Evolutionary conservation across 306 rosid genomes (phyloP).

Genomic region (Medicago arabica): DNA sequence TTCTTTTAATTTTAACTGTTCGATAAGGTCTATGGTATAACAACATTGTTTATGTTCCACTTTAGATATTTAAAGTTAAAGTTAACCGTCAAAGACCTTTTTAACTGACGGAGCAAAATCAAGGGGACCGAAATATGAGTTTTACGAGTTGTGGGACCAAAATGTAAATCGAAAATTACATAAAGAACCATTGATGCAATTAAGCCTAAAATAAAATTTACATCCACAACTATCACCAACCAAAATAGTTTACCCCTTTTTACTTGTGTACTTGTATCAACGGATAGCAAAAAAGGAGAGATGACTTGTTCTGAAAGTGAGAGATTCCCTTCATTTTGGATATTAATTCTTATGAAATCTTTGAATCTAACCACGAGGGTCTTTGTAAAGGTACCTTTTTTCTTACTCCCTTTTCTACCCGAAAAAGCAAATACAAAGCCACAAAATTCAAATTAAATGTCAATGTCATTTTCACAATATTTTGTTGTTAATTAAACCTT

Average conservation of each 20-base stretch:
- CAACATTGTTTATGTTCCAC: too few relatives aligned
- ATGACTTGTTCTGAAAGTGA: constrained; percentile 1
- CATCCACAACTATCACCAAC: constrained; percentile 7
- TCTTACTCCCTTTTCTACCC: background rate
- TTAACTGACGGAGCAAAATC: too few relatives aligned
- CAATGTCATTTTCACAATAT: constrained; percentile 19
- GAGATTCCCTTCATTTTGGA: constrained; percentile 25
- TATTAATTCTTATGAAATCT: background rate
- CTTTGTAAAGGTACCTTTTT: constrained; percentile 27
- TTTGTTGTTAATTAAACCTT: constrained; percentile 22
- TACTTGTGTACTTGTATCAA: too few relatives aligned
- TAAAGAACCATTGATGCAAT: too few relatives aligned
- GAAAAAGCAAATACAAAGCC: background rate
- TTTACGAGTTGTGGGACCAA: too few relatives aligned
- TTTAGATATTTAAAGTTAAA: too few relatives aligned
- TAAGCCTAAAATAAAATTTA: background rate
- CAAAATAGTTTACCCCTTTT: constrained; percentile 4
- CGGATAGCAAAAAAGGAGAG: too few relatives aligned
- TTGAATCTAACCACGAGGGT: constrained; percentile 9
- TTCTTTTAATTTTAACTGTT: too few relatives aligned
- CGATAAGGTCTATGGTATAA: too few relatives aligned
- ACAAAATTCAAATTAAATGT: constrained; percentile 2
- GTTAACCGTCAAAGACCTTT: too few relatives aligned
- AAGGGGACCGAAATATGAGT: too few relatives aligned
- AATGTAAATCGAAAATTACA: too few relatives aligned